Conservation (phyloP, 805 yeast species). For the Brettanomyces sp. region DNA sequence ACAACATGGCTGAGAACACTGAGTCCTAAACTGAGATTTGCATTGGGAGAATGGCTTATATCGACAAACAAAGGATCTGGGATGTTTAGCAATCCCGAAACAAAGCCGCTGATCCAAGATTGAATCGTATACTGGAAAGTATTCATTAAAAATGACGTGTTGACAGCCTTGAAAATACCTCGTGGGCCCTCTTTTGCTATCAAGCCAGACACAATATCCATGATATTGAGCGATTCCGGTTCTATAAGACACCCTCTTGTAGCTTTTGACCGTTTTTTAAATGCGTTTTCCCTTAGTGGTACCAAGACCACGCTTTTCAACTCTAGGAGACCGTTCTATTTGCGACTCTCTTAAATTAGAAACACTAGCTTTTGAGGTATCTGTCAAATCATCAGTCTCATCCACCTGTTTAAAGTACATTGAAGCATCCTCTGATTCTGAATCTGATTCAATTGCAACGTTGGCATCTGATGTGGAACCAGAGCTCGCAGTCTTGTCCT, state of each 20-base stretch:
- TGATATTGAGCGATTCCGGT: constrained; percentile 53
- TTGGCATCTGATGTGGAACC: not conserved
- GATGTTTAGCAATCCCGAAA: constrained; percentile 70
- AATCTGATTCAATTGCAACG: not conserved
- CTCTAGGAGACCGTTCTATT: constrained; percentile 11
- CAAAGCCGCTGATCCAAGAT: constrained; percentile 86
- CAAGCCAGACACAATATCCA: constrained; percentile 55
- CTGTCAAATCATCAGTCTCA: not conserved
- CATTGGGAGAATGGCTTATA: constrained; percentile 70
- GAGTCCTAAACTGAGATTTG: constrained; percentile 55
- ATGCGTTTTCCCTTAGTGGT: not conserved
- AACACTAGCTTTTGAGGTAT: not conserved
- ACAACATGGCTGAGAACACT: constrained; percentile 64
- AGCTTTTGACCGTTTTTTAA: too few relatives aligned
- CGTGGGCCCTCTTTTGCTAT: constrained; percentile 63
- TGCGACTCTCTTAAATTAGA: constrained; percentile 10
- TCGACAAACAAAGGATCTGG: constrained; percentile 89
- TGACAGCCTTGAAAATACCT: constrained; percentile 65
- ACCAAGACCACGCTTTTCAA: not conserved
- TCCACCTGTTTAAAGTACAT: not conserved
- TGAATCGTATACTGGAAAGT: constrained; percentile 70
- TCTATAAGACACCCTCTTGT: constrained; percentile 20
- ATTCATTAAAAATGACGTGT: constrained; percentile 70
- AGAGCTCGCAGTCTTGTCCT: not conserved
- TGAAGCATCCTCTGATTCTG: not conserved